Evolutionary conservation across 257 asterid genomes (phyloP), one percentile per base, ranked within the genome.

Genomic region (Primulina eburnea): DNA sequence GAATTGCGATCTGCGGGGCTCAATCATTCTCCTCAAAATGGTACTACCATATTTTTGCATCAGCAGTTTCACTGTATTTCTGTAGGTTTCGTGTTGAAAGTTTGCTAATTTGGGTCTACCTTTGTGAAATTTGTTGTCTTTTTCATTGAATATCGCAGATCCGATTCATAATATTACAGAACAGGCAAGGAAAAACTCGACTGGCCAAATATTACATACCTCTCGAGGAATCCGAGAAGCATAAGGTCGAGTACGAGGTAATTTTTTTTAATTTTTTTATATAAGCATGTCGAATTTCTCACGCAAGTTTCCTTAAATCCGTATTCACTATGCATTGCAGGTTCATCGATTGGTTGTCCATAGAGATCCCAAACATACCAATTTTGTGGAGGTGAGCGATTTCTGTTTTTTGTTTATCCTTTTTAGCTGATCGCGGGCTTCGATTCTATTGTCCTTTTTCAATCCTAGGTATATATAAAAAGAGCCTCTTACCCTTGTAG

Each of bases 141-240:
- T 66, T n/a, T 1, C 40, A 32, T 64, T 60, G 79, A 38, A 75
- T 69, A 35, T 66, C 73, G 87, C 82, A 93, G 99, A 93, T 93
- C 90, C 95, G 99, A n/a, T 93, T 89, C 89, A 86, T 90, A 73
- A 64, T 90, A 75, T 85, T 93, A 56, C 99, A 93, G 87, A 93
- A 93, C 84, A 82, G 99, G 84, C 97, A 94, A 75, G 99, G 97
- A 0, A 92, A 91, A 77, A 94, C 99, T 71, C 95, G 99, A 66
- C 76, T 94, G 67, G 99, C 97, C 33, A 94, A 94, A 64, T 94
- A 91, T 73, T 94, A 94, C 84, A 85, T 94, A 73, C 97, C 99
- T 68, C 96, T 94, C 40, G 97, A 94, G 84, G 97, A 94, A 85
- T 94, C 99, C 60, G 97, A 94, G 95, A 94, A 94, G 79, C 99